Evolutionary conservation across 2,329 filamentous ascomycete species (phyloP), one percentile per base, ranked within the genome.

Genomic region (Tothia fuscella): DNA sequence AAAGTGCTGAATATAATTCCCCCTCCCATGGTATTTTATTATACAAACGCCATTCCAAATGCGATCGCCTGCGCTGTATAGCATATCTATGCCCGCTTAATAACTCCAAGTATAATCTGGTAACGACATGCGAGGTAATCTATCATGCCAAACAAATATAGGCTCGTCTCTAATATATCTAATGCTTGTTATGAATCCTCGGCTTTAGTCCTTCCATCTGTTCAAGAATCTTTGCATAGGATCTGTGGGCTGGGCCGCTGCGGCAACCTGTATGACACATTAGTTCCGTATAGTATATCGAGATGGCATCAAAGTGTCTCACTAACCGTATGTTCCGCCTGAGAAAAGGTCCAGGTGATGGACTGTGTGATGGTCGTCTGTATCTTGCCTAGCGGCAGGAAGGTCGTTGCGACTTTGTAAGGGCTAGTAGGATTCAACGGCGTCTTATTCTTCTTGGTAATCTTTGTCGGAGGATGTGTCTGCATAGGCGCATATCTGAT

Each of bases 401-500:
- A 68, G 2, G 69, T 62, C 5, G 59, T 70, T 2, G 73, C 74
- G 47, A 76, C 63, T 3, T 53, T 56, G 42, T 68, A 72, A 6
- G 64, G 58, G 49, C 73, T 78, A 3, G 72, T 74, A 2, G 76
- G 72, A 50, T 68, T 71, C 48, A 71, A 57, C 6, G 68, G 68
- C 32, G 61, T 65, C 12, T 63, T 58, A 4, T 58, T 60, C 49
- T 67, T 72, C 28, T 65, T 64, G 3, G 72, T 74, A 46, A 79
- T 76, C 50, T 72, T 72, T 4, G 70, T 76, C 9, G 67, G 65
- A 2, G 75, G 74, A n/a, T 68, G 60, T 38, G 67, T 66, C 46
- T 76, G 71, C 70, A 76, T 74, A 1, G 76, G 74, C 10, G 75
- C 76, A 54, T 75, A 80, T 51, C 68, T 69, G 3, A 70, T 77